These are phyloP conservation scores for Phytophthora boehmeriae DNA, from an alignment of 352 stramenopile genomes.

Conservation along the genomic window DNA sequence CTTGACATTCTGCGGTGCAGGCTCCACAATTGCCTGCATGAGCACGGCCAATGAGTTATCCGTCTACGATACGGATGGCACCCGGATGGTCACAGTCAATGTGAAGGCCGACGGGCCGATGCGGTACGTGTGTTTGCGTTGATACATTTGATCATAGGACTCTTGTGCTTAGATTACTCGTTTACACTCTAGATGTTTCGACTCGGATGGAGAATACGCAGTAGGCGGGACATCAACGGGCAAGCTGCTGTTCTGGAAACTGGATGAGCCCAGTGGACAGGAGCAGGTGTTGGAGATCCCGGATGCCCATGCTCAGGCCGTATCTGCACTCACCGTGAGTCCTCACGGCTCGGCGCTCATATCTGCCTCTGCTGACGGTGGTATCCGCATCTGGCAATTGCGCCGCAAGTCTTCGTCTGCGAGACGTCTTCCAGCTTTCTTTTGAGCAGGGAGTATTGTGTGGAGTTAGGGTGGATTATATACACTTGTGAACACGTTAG, in stretches of 20 bases:
- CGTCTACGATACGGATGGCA: constrained; percentile 66
- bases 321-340: constrained; percentile 73
- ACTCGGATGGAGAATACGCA: constrained; percentile 80
- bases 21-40: constrained; percentile 62
- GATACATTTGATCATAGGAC: background rate
- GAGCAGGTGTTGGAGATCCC: constrained; percentile 79
- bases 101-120: constrained; percentile 65
- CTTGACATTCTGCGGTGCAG: constrained; percentile 67
- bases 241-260: constrained; percentile 84
- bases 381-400: constrained; percentile 79
- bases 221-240: constrained; percentile 75
- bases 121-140: constrained; percentile 38
- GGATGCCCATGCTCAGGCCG: constrained; percentile 64
- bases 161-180: background rate
- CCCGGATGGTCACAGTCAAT: constrained; percentile 60
- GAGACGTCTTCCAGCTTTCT: constrained; percentile 62
- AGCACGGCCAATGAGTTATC: constrained; percentile 75
- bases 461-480: background rate
- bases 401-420: constrained; percentile 61
- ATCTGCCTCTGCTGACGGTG: constrained; percentile 63
- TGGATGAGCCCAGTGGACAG: constrained; percentile 66
- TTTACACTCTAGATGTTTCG: constrained; percentile 57
- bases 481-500: too few species aligned
- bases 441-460: constrained; percentile 28
- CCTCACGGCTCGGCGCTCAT: constrained; percentile 62